phyloP scores from a whole-genome alignment of 1,139 yeast genomes.

The Hyphopichia buzzinii region DNA sequence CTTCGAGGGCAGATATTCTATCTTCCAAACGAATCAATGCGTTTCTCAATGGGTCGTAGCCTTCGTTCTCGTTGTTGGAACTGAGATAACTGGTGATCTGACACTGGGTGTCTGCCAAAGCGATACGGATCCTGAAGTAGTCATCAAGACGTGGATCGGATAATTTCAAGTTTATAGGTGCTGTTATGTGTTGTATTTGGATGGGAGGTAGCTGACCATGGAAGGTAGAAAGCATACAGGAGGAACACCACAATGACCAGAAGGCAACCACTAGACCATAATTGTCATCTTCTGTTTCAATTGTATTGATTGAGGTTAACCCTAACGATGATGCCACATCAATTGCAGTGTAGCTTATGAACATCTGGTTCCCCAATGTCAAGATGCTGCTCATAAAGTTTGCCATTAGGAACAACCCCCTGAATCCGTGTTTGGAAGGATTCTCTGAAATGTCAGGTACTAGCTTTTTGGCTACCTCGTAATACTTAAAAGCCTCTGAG shows the following conservation, averaged over 20 bases:
- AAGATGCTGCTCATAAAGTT: not conserved
- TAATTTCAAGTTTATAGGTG: not conserved
- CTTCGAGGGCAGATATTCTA: not conserved
- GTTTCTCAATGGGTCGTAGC: not conserved
- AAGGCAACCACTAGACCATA: not conserved
- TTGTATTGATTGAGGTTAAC: not conserved
- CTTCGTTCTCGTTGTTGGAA: not conserved
- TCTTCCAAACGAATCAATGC: not conserved
- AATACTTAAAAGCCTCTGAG: not conserved
- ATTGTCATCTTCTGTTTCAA: not conserved
- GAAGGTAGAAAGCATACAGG: not conserved
- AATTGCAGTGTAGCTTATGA: not conserved
- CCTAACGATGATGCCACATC: not conserved
- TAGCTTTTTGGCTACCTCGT: not conserved
- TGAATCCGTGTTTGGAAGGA: not conserved
- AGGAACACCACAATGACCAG: slow-evolving; percentile 1
- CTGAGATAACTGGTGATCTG: no score
- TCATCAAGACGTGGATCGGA: not conserved
- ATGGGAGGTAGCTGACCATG: not conserved
- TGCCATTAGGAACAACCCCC: not conserved
- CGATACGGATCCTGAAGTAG: not conserved
- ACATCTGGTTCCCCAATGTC: not conserved
- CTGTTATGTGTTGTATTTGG: not conserved
- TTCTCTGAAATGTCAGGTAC: not conserved
- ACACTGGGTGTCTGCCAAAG: not conserved